These are phyloP conservation scores for Pestalotiopsis sp. DNA, from an alignment of 2,329 filamentous ascomycete species.

Conservation along the genomic window DNA sequence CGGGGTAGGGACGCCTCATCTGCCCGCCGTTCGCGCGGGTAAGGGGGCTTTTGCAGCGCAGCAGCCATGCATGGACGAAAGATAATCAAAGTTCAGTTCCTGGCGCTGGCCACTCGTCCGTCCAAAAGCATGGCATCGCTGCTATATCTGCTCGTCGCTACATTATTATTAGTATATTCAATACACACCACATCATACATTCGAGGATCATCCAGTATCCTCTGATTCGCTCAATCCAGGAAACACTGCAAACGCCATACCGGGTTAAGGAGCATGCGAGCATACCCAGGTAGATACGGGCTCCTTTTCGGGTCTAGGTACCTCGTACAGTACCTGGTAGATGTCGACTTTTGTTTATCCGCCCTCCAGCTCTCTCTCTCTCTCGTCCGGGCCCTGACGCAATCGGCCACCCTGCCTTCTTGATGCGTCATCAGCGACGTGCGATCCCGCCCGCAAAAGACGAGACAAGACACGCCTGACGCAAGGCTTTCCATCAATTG, in stretches of 20 bases:
- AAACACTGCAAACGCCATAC: too few relatives aligned
- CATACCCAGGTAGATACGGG: too few relatives aligned
- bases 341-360: neutral
- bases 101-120: neutral
- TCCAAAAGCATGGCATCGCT: neutral
- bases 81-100: neutral
- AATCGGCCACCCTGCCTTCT: neutral
- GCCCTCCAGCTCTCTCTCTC: neutral
- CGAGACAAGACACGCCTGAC: neutral
- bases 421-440: constrained; percentile 1
- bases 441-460: neutral
- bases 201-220: too few relatives aligned
- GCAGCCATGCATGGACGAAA: neutral
- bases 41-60: neutral
- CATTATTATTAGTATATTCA: too few relatives aligned
- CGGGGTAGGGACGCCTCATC: neutral
- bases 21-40: neutral
- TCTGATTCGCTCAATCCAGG: too few relatives aligned
- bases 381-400: neutral
- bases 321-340: neutral
- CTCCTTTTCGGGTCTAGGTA: too few relatives aligned
- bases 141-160: too few relatives aligned
- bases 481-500: neutral
- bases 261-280: too few relatives aligned
- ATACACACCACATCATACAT: too few relatives aligned